These are phyloP conservation scores for Picea glauca DNA, from an alignment of 75 land plant genomes.

Conservation along the genomic window DNA sequence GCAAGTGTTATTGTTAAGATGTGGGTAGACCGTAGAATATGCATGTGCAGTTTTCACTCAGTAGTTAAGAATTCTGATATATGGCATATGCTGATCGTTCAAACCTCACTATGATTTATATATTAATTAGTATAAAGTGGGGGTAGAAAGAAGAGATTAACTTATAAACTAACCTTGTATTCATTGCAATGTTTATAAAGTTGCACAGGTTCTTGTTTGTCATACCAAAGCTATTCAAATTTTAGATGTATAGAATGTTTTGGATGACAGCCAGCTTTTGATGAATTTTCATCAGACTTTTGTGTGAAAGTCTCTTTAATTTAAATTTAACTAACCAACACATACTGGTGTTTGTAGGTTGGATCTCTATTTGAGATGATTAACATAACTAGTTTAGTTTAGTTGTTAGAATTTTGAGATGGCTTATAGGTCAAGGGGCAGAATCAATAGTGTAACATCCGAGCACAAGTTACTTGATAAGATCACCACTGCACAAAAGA, in stretches of 20 bases:
- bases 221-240: background rate
- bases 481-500: too few relatives aligned
- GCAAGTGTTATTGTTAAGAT: background rate
- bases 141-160: background rate
- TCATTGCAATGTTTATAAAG: background rate
- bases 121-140: background rate
- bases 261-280: background rate
- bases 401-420: background rate
- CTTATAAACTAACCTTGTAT: background rate
- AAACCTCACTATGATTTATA: background rate
- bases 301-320: background rate
- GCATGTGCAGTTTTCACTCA: background rate
- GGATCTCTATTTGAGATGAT: background rate
- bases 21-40: background rate
- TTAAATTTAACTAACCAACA: too few relatives aligned
- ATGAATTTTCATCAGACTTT: background rate
- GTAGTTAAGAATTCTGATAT: background rate
- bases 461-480: too few relatives aligned
- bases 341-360: too few relatives aligned
- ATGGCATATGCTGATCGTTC: background rate
- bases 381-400: background rate
- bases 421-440: too few relatives aligned
- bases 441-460: too few relatives aligned
- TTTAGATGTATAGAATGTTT: background rate
- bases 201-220: background rate